Evolutionary conservation across 2,329 filamentous ascomycete species (phyloP), one percentile per base, ranked within the genome.

Genomic region (Colletotrichum sp.): DNA sequence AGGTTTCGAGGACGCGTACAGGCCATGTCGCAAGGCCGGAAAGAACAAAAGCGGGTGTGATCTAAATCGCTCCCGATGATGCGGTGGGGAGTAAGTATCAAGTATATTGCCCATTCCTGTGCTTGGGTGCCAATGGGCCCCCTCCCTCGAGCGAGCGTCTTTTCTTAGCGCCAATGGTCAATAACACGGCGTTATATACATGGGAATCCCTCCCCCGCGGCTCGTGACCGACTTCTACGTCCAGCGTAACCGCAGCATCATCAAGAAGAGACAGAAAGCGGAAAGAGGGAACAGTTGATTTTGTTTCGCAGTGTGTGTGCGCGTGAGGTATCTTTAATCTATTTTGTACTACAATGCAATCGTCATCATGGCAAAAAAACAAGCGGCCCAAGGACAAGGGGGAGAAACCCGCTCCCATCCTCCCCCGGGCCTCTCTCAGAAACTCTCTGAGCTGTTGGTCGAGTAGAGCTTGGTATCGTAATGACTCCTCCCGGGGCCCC

Each of bases 361-460:
- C 55, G 18, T 66, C 30, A 56, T 48, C 18, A 39, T 30, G 10
- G 22, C 15, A 15, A 34, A 30, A n/a, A 25, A 56, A 10, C 18
- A 5, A 13, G 25, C 18, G 39, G 55, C 32, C 9, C 28, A 52
- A 67, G 34, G 39, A 36, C 3, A 48, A 68, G 65, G 30, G 36
- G n/a, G 43, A 1, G 6, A 13, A 22, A 52, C 70, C 70, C 30
- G 65, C 34, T 15, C 28, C 8, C 55, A n/a, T 71, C 43, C n/a
- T 52, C 43, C 43, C n/a, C n/a, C n/a, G 10, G 43, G n/a, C 43
- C 43, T 52, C 16, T 52, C 9, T 52, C 43, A 69, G 22, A 69
- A 76, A 22, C 70, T 76, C 12, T 65, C 70, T 5, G 70, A 62
- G 30, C 62, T 67, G 16, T 34, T 72, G 39, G 55, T 75, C 3